These are phyloP conservation scores for Saksenaea oblongispora DNA, from an alignment of 371 early-diverging fungal genomes.

Conservation along the genomic window DNA sequence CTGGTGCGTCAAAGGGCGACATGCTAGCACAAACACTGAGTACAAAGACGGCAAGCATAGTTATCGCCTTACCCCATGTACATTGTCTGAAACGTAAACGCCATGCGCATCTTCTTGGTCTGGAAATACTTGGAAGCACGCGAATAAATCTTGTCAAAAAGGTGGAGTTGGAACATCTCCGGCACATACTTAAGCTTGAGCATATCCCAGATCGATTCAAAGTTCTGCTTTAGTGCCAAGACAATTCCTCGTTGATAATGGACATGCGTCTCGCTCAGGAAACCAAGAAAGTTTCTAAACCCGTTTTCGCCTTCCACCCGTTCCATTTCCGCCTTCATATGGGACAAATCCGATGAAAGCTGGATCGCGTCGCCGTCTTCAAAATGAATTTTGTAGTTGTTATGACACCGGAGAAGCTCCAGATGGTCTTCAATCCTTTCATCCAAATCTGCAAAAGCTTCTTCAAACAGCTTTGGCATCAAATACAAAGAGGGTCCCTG, in stretches of 20 bases:
- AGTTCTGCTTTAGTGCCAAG: slow-evolving; percentile 57
- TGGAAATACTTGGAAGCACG: slow-evolving; percentile 54
- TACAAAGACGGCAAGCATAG: background rate
- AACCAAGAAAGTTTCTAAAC: slow-evolving; percentile 48
- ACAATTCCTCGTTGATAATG: slow-evolving; percentile 54
- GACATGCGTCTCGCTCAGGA: slow-evolving; percentile 50
- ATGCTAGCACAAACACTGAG: slow-evolving; percentile 36
- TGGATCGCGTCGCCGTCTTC: slow-evolving; percentile 54
- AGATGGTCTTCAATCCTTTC: slow-evolving; percentile 52
- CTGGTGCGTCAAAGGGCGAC: slow-evolving; percentile 71
- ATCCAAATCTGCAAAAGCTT: slow-evolving; percentile 59
- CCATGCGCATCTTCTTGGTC: slow-evolving; percentile 63
- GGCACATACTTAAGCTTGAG: slow-evolving; percentile 42
- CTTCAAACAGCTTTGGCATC: slow-evolving; percentile 62
- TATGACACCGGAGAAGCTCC: slow-evolving; percentile 55
- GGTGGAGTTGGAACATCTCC: slow-evolving; percentile 48
- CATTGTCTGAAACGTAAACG: slow-evolving; percentile 68
- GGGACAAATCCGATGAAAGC: slow-evolving; percentile 52
- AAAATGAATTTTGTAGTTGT: slow-evolving; percentile 65
- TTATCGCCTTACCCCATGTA: slow-evolving; percentile 50
- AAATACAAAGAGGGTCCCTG: slow-evolving; percentile 67
- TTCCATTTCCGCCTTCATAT: slow-evolving; percentile 57
- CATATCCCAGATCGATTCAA: slow-evolving; percentile 53
- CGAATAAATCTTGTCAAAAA: slow-evolving; percentile 52
- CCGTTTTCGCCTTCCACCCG: slow-evolving; percentile 50